phyloP scores from a whole-genome alignment of 1,139 yeast genomes.

The Sugiyamaella japonica region DNA sequence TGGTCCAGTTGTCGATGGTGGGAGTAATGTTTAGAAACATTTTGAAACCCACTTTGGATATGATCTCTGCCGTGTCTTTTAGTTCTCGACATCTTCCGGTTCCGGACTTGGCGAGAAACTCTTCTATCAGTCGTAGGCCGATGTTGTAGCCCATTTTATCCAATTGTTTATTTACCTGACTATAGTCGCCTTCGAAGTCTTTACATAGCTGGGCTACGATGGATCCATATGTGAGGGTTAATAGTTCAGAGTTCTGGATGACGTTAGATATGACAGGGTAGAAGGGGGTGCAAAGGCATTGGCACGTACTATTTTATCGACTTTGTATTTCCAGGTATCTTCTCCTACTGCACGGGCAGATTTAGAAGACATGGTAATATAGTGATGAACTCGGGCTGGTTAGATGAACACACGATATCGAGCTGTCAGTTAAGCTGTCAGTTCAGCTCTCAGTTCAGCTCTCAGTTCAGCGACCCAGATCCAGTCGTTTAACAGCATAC shows the following conservation, averaged over 20 bases:
- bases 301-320: slow-evolving; percentile 73
- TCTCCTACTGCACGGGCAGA: slow-evolving; percentile 66
- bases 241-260: slow-evolving; percentile 76
- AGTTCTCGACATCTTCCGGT: slow-evolving; percentile 77
- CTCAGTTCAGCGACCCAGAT: no score
- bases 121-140: slow-evolving; percentile 89
- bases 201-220: slow-evolving; percentile 90
- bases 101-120: slow-evolving; percentile 84
- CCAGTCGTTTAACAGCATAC: no score
- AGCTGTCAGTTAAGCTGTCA: no score
- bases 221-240: slow-evolving; percentile 91
- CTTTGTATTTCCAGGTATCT: slow-evolving; percentile 87
- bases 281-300: no score
- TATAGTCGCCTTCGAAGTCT: slow-evolving; percentile 75
- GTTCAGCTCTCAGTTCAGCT: no score
- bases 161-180: slow-evolving; percentile 75
- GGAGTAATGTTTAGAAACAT: slow-evolving; percentile 85
- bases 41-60: slow-evolving; percentile 85
- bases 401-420: no score
- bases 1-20: slow-evolving; percentile 70
- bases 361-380: slow-evolving; percentile 52
- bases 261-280: no score
- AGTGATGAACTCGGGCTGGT: no score
- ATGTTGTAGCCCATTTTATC: slow-evolving; percentile 95
- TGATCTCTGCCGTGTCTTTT: slow-evolving; percentile 83